Evolutionary conservation across 2,329 filamentous ascomycete genomes (phyloP).

Genomic region (Penicillium concentricum): DNA sequence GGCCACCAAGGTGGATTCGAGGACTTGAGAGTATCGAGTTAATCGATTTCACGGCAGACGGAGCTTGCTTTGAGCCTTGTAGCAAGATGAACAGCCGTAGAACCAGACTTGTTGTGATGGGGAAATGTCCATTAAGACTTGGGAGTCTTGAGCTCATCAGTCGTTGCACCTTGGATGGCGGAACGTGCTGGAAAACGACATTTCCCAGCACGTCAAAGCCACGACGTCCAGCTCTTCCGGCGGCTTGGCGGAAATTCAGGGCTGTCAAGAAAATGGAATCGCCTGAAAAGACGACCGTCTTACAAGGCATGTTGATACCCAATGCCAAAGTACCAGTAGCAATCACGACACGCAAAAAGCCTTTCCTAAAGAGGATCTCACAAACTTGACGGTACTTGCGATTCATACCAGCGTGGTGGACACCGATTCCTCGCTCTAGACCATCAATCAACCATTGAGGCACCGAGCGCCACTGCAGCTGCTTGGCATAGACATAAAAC

Average conservation of each 20-base stretch:
- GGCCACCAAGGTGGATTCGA: constrained; percentile 67
- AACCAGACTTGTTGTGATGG: constrained; percentile 70
- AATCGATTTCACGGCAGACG: constrained; percentile 62
- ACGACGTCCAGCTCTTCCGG: constrained; percentile 74
- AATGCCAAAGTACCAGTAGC: constrained; percentile 74
- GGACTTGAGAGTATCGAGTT: constrained; percentile 69
- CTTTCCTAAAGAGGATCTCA: constrained; percentile 53
- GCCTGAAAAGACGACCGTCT: constrained; percentile 74
- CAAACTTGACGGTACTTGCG: constrained; percentile 67
- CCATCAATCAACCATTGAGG: constrained; percentile 53
- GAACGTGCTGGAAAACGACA: constrained; percentile 71
- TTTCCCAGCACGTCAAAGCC: constrained; percentile 80
- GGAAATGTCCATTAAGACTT: constrained; percentile 74
- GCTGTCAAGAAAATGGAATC: constrained; percentile 72
- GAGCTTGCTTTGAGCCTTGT: constrained; percentile 62
- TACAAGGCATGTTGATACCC: constrained; percentile 82
- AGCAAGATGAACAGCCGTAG: constrained; percentile 67
- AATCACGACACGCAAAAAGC: constrained; percentile 68
- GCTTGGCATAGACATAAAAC: constrained; percentile 54
- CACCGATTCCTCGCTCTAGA: constrained; percentile 66
- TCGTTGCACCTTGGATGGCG: constrained; percentile 60
- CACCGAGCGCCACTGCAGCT: constrained; percentile 54
- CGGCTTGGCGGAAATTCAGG: constrained; percentile 73
- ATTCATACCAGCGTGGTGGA: constrained; percentile 80
- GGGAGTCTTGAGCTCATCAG: constrained; percentile 72